Base-by-base conservation (phyloP, 1,139 yeast genomes). In the Lodderomyces metapsilosis region DNA sequence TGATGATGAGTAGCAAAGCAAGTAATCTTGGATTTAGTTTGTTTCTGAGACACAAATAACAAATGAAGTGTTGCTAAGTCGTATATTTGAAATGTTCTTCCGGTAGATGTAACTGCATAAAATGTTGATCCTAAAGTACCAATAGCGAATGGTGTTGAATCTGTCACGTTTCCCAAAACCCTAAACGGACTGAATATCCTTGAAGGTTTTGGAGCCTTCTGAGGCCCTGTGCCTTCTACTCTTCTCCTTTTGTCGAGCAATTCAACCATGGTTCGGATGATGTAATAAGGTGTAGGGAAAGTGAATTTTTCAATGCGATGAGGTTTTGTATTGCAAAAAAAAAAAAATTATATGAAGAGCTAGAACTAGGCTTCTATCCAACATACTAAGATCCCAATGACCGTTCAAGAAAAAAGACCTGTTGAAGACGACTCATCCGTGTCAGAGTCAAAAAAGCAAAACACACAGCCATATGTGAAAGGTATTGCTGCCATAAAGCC, bases 81-180 rank as follows among this genome's bases (percentile, higher is more conserved):
- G 57, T 87, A 94, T 30, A 92, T 88, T 61, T 92, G 98, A 64
- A 92, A 88, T 1, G 94, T 78, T 44, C 81, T 75, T 4, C 97
- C 98, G 21, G 92, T 96, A 28, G 88, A 82, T 0, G 98, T 91
- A 10, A 87, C 95, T 37, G 88, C 80, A 53, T 91, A 85, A 56
- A 86, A 91, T 1, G 95, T 82, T 13, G 88, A 76, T 43, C 99
- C 99, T 44, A 92, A 72, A 1, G 92, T 81, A 23, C 98, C 95
- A 25, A 89, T 71, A 9, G 96, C 88, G 59, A 89, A 86, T 2
- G 98, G 98, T 1, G 78, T 74, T 24, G 80, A 84, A 56, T 88
- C 88, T 25, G 88, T 73, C 21, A 85, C 88, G 57, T 82, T 82
- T 6, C 94, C 94, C 7, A 73, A 50, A 3, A 69, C 74, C 44